Evolutionary conservation across 805 yeast species (phyloP), one percentile per base, ranked within the genome.

Genomic region (Pichia manshurica): DNA sequence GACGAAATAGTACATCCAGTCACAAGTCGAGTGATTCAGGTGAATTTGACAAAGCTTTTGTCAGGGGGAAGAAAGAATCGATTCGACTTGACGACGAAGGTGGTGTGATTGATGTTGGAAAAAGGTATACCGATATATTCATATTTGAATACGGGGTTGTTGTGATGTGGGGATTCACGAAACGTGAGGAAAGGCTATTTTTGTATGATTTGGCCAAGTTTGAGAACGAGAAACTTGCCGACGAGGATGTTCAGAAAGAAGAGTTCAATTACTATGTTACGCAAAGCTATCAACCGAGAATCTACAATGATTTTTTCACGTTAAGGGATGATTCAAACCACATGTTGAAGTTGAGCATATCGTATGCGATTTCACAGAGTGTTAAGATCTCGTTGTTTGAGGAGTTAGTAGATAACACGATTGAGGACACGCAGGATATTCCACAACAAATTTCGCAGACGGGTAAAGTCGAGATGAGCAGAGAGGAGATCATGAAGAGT

Each of bases 141-240:
- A 71, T 93, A 7, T 93, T 93, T 69, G 96, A 90, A 59, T 93
- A 93, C 65, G 99, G 99, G 19, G 99, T 93, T n/a, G 81, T 88
- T 29, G 96, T 93, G 1, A 68, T 93, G 71, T 93, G 99, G 99
- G 99, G 99, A 0, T 93, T 87, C 60, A 79, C 88, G 2, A 75
- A 80, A 46, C 75, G 80, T 45, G 98, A 93, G 65, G 99, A 93
- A 62, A 71, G 73, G 45, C 81, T 88, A 44, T 87, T 93, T 56
- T 67, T 93, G 47, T 76, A 75, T 44, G 97, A 91, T 60, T 69
- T 93, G 55, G 95, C 91, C n/a, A 80, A 79, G 51, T 93, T 90
- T 65, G 99, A 86, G 60, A 84, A 79, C 60, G 99, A 93, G 62
- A 93, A 93, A 64, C 73, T 93, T 32, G 86, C 96, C 0, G 81